A percentile compares a stretch with the other conserved stretches of the same genome.
These are phyloP conservation scores for Scedosporium aurantiacum DNA, from an alignment of 2,329 filamentous ascomycete genomes.

Conservation along the genomic window DNA sequence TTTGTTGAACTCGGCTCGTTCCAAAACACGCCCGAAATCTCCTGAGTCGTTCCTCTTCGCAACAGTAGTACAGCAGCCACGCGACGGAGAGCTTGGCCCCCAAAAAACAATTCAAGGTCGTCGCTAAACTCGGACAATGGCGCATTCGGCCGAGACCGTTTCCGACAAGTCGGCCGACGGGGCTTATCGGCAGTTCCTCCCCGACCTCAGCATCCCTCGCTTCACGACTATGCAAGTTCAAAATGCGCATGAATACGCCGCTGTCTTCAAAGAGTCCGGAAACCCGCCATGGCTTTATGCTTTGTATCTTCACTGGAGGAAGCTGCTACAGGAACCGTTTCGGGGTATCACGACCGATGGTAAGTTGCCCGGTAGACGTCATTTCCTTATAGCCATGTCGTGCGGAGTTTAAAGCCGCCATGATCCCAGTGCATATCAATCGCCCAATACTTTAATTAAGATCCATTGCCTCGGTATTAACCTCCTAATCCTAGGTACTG, in stretches of 20 bases:
- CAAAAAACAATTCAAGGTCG: too few relatives aligned
- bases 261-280: conserved; percentile 45
- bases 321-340: conserved; percentile 54
- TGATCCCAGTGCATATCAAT: too few relatives aligned
- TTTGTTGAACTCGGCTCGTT: too few relatives aligned
- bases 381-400: too few relatives aligned
- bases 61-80: too few relatives aligned
- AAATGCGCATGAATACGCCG: conserved; percentile 50
- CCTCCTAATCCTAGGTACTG: conserved; percentile 25
- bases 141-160: not conserved
- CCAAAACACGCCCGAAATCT: too few relatives aligned
- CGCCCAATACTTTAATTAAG: too few relatives aligned
- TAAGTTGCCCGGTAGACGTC: conserved; percentile 18
- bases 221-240: conserved; percentile 54
- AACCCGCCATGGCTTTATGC: conserved; percentile 57
- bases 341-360: conserved; percentile 61
- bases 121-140: not conserved
- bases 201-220: conserved; percentile 47
- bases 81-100: too few relatives aligned
- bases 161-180: not conserved
- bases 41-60: too few relatives aligned
- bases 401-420: too few relatives aligned
- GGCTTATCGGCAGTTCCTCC: conserved; percentile 27
- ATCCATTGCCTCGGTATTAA: too few relatives aligned
- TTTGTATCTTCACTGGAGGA: conserved; percentile 47